Base-by-base conservation (phyloP, 768 basidiomycete species). In the Russula vinacea region DNA sequence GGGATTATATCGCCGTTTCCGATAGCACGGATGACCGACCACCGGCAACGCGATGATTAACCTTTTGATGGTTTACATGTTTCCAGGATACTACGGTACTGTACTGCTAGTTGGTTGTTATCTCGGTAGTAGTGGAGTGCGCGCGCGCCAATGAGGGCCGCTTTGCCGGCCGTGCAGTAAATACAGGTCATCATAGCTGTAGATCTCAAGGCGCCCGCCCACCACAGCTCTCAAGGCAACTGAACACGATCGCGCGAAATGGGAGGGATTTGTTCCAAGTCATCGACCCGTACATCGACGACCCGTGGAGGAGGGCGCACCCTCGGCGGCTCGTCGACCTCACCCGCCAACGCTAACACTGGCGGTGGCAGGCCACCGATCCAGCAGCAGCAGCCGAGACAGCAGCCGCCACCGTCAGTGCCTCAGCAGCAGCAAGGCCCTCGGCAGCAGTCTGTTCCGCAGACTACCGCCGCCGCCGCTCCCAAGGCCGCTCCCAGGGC, bases 211-310 rank as follows among this genome's bases (percentile, higher is more conserved):
- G 49, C 49, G 49, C 50, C 17, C 29, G 17, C 47, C 4, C 5
- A 17, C 8, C 16, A 32, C 50, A 51, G 49, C 26, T 47, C 8
- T 24, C n/a, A 22, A 22, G 10, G 33, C 8, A 8, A 59, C 37
- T 33, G 22, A 29, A 58, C 49, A 47, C 60, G 40, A 42, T 61
- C 52, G 33, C 61, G 56, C 52, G 11, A 47, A 44, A 78, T 78
- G 77, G 77, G 77, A 45, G 68, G 69, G 5, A 60, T 77, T 22
- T 77, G 76, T 67, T 77, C 76, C 22, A 77, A 77, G 63, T 54
- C 72, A n/a, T 72, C 71, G 37, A 68, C 64, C 16, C 70, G 70
- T 47, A 39, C 71, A n/a, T n/a, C n/a, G n/a, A n/a, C n/a, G n/a
- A n/a, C n/a, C n/a, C n/a, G n/a, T n/a, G n/a, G n/a, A 29, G 76